Base-by-base conservation (phyloP, 805 yeast species). In the Pichia sporocuriosa region DNA sequence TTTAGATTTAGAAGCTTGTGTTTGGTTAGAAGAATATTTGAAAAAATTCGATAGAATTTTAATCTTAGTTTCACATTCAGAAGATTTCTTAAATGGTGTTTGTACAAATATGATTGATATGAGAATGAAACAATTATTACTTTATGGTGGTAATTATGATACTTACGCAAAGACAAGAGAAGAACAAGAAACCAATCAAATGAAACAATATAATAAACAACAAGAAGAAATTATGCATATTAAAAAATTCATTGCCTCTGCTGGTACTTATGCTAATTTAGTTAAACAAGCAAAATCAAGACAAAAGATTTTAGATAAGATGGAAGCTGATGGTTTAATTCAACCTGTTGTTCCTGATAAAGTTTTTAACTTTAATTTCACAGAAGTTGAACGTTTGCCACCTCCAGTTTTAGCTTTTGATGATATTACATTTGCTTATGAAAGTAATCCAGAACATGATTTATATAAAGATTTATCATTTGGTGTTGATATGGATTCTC, bases 401-500 rank as follows among this genome's bases (percentile, higher is more conserved):
- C 98, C 98, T 50, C 98, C 98, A 63, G 98, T 93, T 40, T 73
- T 93, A 66, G 87, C 97, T 7, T 93, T 93, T 63, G 97, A 90
- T 66, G 89, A 83, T 57, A 94, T 93, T 61, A 79, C 95, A 19
- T 93, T 93, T 68, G 73, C 97, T 17, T 93, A 93, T 69, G 84
- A 85, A 55, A 90, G 84, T 55, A 77, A 77, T 24, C 66, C 73
- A 37, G 96, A 86, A 67, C 81, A 93, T 67, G 83, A 88, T 68
- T 73, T 93, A 59, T 93, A 93, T 69, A 87, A 84, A 62, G 67
- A 85, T 64, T 76, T 93, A 62, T 90, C 88, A 63, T 93, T 93
- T 55, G 98, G 98, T 82, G 89, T 93, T 46, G 98, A 93, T 73
- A 93, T 93, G 97, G 98, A 93, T 69, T 89, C 97, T 31, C 84